Evolutionary conservation across 2,329 filamentous ascomycete species (phyloP), one percentile per base, ranked within the genome.

Genomic region (Colletotrichum viniferum): DNA sequence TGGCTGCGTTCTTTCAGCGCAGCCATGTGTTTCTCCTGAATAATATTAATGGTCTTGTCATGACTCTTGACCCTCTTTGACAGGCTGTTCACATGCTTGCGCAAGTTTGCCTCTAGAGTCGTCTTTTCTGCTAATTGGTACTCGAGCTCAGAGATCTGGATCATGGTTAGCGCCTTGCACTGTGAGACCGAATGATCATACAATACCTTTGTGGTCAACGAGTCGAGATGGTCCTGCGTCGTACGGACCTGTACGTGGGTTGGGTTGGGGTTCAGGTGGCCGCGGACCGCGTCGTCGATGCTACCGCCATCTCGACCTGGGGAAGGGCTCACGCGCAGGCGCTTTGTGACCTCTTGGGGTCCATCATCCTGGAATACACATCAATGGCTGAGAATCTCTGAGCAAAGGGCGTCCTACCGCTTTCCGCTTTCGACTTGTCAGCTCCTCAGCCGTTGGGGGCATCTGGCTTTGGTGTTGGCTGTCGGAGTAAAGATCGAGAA

Each of bases 1-100:
- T 78, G 79, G 38, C 84, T 84, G 38, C 89, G 88, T 26, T 92
- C 90, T 72, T 87, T 82, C 7, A 91, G 80, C 4, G 90, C 89
- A 16, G 84, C 84, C 77, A 88, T 86, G 73, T 87, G 88, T 58
- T 85, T 86, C 9, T 83, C 80, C 65, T 90, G 87, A 5, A 91
- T 86, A 7, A 82, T 81, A 26, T 83, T 82, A 4, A 88, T 80
- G 3, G 88, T 88, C 26, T 82, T 83, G 64, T 87, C 82, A 68
- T 88, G 85, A 21, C 87, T 87, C 34, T 87, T 85, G 18, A 88
- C 79, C 64, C 89, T 86, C 24, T 79, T 80, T 70, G 73, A 71
- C 21, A 78, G 69, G 16, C 67, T 74, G 24, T 34, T 73, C 26
- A 77, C 76, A 4, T 76, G 77, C 69, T 76, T 77, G n/a, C 69